phyloP scores from a whole-genome alignment of 129 eudicot species.

The Centaurea solstitialis region DNA sequence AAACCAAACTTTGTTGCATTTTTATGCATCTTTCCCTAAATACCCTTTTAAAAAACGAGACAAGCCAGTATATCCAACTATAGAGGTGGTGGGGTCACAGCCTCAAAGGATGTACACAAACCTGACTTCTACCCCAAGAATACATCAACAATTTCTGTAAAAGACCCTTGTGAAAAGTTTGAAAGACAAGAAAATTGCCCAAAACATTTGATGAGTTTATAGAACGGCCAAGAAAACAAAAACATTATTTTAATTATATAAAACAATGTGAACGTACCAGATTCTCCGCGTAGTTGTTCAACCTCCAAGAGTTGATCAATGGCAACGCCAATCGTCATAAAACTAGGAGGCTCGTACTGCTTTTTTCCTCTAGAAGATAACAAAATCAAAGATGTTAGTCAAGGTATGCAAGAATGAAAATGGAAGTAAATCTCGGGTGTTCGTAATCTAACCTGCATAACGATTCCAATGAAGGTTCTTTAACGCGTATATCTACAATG shows the following conservation, averaged over 20 bases:
- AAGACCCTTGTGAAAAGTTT: neutral
- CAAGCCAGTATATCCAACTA: neutral
- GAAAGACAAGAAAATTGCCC: neutral
- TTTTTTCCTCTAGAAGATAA: constrained; percentile 64
- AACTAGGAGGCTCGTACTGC: constrained; percentile 89
- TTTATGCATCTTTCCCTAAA: too few relatives aligned
- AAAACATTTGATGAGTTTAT: neutral
- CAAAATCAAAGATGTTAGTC: neutral
- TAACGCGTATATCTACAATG: constrained; percentile 85
- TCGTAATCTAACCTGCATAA: constrained; percentile 69
- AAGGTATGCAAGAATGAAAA: neutral
- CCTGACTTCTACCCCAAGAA: neutral
- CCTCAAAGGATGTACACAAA: neutral
- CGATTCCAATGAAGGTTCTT: constrained; percentile 90
- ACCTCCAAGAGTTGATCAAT: constrained; percentile 95
- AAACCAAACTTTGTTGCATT: too few relatives aligned
- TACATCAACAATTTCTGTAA: neutral
- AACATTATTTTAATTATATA: neutral
- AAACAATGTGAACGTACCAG: constrained; percentile 40
- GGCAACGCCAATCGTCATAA: constrained; percentile 79
- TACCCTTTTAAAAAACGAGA: too few relatives aligned
- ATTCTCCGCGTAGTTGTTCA: constrained; percentile 58
- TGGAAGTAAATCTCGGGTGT: neutral
- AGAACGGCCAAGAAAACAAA: neutral
- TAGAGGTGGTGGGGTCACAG: neutral